Conservation (phyloP, 306 rosid species). For the Castanea mollissima region DNA sequence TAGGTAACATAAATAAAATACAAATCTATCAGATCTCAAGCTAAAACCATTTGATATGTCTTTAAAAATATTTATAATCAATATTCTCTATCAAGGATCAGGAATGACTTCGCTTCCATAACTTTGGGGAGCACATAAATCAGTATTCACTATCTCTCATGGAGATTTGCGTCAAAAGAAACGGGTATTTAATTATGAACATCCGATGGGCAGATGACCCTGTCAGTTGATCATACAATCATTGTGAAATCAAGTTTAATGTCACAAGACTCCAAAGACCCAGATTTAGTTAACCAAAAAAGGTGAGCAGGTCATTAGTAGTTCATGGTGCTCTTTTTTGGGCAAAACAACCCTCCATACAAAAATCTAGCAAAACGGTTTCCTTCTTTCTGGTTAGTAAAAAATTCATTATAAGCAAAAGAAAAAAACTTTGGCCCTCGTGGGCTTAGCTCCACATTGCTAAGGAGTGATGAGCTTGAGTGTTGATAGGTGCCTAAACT, state of each 20-base stretch:
- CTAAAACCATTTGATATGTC: neutral
- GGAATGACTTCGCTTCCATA: neutral
- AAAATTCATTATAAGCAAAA: too few species aligned
- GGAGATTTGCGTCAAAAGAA: neutral
- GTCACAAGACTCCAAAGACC: too few species aligned
- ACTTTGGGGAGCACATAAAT: neutral
- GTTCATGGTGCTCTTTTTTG: neutral
- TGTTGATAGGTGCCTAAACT: too few species aligned
- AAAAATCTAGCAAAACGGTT: neutral
- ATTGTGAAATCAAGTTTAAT: too few species aligned
- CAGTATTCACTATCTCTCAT: neutral
- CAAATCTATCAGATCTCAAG: neutral
- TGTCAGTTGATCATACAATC: too few species aligned
- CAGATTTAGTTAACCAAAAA: neutral
- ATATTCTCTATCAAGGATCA: neutral
- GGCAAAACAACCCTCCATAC: neutral
- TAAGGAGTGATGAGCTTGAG: too few species aligned
- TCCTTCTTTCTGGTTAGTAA: neutral
- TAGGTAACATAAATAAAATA: neutral
- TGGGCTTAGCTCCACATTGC: too few species aligned
- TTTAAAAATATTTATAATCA: neutral
- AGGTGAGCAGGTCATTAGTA: neutral
- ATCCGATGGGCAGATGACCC: neutral
- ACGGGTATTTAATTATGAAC: neutral
- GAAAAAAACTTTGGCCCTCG: too few species aligned